phyloP scores from a whole-genome alignment of 148 eudicot species.

The Silene uniflora region DNA sequence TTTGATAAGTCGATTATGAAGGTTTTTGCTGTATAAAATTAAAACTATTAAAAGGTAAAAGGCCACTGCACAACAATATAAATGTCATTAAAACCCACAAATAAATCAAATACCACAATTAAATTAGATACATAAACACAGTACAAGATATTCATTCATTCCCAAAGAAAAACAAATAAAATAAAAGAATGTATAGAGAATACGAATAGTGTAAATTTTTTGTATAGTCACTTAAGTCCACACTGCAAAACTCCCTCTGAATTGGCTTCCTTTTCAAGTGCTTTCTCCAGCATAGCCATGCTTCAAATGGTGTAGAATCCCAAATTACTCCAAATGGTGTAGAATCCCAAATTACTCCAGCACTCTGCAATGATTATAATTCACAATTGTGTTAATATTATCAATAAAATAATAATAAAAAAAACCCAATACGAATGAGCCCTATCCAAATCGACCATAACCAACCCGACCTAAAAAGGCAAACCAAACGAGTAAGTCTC shows the following conservation, averaged over 20 bases:
- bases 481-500: too few species aligned
- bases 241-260: constrained; percentile 14
- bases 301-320: constrained; percentile 44
- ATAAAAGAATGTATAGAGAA: constrained; percentile 7
- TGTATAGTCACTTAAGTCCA: background rate
- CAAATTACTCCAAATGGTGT: too few species aligned
- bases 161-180: background rate
- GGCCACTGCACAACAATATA: background rate
- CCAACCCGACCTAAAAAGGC: too few species aligned
- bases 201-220: background rate
- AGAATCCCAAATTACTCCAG: constrained; percentile 31
- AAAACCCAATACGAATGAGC: too few species aligned
- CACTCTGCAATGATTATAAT: constrained; percentile 30
- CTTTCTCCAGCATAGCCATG: constrained; percentile 48
- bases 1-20: too few species aligned
- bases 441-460: too few species aligned
- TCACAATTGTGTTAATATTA: background rate
- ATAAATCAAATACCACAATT: background rate
- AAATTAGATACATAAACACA: constrained; percentile 5
- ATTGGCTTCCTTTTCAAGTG: constrained; percentile 32
- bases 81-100: background rate
- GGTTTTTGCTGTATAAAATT: too few species aligned
- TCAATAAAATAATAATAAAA: too few species aligned
- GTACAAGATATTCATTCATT: background rate
- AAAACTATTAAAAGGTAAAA: too few species aligned